Evolutionary conservation across 768 basidiomycete species (phyloP).

Genomic region (Mycena floridula): DNA sequence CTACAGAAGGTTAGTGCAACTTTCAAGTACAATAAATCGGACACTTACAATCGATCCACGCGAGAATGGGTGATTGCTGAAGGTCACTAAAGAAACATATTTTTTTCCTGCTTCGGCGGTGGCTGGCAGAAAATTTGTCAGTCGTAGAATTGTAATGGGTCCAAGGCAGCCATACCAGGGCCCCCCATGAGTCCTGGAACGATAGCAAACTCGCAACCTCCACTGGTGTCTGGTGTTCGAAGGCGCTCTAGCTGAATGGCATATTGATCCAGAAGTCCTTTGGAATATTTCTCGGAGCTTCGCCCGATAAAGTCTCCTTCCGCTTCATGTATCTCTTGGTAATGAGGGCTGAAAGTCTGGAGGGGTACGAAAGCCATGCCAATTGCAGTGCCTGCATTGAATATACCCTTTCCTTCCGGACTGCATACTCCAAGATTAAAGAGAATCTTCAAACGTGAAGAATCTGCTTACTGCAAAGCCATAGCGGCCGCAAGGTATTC

Average conservation of each 20-base stretch:
- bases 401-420: constrained; percentile 8
- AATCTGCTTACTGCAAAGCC: constrained; percentile 25
- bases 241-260: constrained; percentile 14
- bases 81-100: constrained; percentile 31
- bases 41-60: constrained; percentile 41
- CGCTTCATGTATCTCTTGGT: constrained; percentile 8
- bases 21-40: neutral
- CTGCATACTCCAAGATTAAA: constrained; percentile 3
- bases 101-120: constrained; percentile 29
- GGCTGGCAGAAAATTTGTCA: neutral
- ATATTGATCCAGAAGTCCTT: constrained; percentile 9
- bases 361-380: constrained; percentile 12
- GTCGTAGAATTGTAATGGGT: neutral
- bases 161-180: constrained; percentile 10
- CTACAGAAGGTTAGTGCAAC: constrained; percentile 3
- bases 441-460: neutral
- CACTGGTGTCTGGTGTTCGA: neutral
- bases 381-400: constrained; percentile 10
- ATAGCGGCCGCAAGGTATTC: constrained; percentile 19
- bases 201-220: constrained; percentile 24
- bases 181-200: constrained; percentile 19
- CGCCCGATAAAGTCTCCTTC: neutral
- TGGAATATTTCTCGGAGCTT: constrained; percentile 3
- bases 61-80: constrained; percentile 38
- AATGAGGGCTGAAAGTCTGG: constrained; percentile 8